Percentiles rank a stretch among this genome's conserved stretches.
Evolutionary conservation across 2,329 filamentous ascomycete species (phyloP).

Genomic region (Diaporthe velutina): DNA sequence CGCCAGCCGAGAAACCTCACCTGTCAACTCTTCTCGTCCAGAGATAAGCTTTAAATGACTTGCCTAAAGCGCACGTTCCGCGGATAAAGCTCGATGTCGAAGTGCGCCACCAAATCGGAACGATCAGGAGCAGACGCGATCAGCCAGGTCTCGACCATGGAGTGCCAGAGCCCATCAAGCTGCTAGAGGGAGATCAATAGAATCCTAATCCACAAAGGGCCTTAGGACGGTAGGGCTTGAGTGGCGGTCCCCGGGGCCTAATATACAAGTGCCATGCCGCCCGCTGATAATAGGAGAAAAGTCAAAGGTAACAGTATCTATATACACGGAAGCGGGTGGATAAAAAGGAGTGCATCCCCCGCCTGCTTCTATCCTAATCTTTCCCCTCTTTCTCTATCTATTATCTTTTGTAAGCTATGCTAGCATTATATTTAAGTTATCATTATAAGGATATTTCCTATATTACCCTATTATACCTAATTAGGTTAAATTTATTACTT

Average conservation of each 20-base stretch:
- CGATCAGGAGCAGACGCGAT: background rate
- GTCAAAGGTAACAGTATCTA: too few species aligned
- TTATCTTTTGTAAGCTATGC: too few species aligned
- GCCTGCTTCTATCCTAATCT: too few species aligned
- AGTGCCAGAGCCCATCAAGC: background rate
- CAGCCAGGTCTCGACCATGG: background rate
- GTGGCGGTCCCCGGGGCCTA: constrained; percentile 10
- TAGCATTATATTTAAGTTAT: too few species aligned
- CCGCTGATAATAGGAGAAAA: background rate
- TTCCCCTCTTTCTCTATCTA: too few species aligned
- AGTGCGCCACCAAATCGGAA: background rate
- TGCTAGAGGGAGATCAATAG: background rate
- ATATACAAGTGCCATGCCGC: background rate
- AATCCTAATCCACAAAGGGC: background rate
- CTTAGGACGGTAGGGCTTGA: background rate
- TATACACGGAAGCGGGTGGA: too few species aligned
- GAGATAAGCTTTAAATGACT: constrained; percentile 31
- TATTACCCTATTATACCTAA: too few species aligned
- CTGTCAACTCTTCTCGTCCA: background rate
- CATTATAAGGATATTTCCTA: too few species aligned
- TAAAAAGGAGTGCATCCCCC: too few species aligned
- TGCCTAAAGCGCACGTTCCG: background rate
- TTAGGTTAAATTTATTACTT: too few species aligned
- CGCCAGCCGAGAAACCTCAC: constrained; percentile 19
- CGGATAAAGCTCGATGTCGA: background rate